Evolutionary conservation across 2,329 filamentous ascomycete species (phyloP).

Genomic region (Polytolypa hystricis): DNA sequence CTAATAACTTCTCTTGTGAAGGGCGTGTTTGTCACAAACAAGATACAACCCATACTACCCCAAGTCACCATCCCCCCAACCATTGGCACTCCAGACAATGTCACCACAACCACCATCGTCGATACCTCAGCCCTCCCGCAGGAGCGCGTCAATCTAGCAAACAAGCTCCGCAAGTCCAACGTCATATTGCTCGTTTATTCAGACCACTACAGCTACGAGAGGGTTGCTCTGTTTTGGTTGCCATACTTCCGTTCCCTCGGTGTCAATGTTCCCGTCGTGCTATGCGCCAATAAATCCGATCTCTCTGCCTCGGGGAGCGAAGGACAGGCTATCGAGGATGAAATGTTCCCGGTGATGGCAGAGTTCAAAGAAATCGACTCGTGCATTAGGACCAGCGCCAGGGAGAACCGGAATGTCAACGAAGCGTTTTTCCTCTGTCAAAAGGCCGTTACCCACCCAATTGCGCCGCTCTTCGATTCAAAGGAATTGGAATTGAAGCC

Average conservation of each 20-base stretch:
- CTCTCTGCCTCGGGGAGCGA: slow-evolving; percentile 63
- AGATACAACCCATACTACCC: slow-evolving; percentile 88
- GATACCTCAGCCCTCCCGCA: slow-evolving; percentile 93
- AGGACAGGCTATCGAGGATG: slow-evolving; percentile 81
- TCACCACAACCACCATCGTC: slow-evolving; percentile 84
- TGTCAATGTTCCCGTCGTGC: slow-evolving; percentile 94
- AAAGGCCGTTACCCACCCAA: slow-evolving; percentile 93
- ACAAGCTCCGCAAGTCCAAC: slow-evolving; percentile 93
- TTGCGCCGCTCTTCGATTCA: slow-evolving; percentile 91
- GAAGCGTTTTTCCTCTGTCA: slow-evolving; percentile 97
- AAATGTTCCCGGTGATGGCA: slow-evolving; percentile 96
- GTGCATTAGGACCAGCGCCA: slow-evolving; percentile 86
- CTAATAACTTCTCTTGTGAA: slow-evolving; percentile 93
- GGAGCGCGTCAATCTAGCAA: slow-evolving; percentile 77
- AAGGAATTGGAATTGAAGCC: slow-evolving; percentile 86
- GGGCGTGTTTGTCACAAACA: slow-evolving; percentile 88
- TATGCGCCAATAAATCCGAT: slow-evolving; percentile 98
- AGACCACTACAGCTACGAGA: slow-evolving; percentile 97
- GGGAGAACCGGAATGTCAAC: slow-evolving; percentile 87
- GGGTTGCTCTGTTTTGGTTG: slow-evolving; percentile 96
- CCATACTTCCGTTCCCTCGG: slow-evolving; percentile 93
- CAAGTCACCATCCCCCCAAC: slow-evolving; percentile 91
- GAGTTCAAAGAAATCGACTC: slow-evolving; percentile 99
- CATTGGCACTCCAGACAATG: slow-evolving; percentile 88
- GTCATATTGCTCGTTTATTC: slow-evolving; percentile 95